Conservation (phyloP, 441 rosid species). For the Macaranga tanarius region DNA sequence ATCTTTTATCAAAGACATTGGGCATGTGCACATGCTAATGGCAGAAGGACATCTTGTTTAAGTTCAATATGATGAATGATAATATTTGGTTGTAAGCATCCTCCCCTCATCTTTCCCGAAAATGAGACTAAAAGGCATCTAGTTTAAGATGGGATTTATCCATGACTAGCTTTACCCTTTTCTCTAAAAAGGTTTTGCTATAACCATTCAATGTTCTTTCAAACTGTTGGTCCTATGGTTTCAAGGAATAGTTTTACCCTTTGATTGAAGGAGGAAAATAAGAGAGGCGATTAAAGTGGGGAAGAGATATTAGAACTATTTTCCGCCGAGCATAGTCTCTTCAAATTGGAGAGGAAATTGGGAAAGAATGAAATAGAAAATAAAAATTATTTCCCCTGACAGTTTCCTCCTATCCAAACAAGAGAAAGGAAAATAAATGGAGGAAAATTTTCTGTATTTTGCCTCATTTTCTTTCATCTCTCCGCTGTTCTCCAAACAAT, state of each 20-base stretch:
- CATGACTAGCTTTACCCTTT: too few relatives aligned
- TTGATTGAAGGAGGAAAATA: too few relatives aligned
- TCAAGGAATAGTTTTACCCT: too few relatives aligned
- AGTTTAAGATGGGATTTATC: too few relatives aligned
- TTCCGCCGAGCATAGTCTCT: background rate
- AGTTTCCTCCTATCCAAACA: background rate
- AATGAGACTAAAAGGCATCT: background rate
- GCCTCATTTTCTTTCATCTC: background rate
- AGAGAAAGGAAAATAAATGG: background rate
- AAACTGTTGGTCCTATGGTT: background rate
- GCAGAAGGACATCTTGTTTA: background rate
- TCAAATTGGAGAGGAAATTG: background rate
- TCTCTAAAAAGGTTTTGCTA: too few relatives aligned
- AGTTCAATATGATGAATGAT: background rate
- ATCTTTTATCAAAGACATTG: background rate
- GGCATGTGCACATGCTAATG: background rate
- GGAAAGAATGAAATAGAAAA: background rate
- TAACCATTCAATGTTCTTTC: background rate
- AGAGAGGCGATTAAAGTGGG: too few relatives aligned
- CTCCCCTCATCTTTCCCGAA: background rate
- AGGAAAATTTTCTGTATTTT: too few relatives aligned
- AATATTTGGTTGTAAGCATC: background rate
- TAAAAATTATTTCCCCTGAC: too few relatives aligned
- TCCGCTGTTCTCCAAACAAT: background rate
- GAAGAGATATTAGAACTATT: too few relatives aligned